Base-by-base conservation (phyloP, 208 protist species). In the Acanthamoeba quina region DNA sequence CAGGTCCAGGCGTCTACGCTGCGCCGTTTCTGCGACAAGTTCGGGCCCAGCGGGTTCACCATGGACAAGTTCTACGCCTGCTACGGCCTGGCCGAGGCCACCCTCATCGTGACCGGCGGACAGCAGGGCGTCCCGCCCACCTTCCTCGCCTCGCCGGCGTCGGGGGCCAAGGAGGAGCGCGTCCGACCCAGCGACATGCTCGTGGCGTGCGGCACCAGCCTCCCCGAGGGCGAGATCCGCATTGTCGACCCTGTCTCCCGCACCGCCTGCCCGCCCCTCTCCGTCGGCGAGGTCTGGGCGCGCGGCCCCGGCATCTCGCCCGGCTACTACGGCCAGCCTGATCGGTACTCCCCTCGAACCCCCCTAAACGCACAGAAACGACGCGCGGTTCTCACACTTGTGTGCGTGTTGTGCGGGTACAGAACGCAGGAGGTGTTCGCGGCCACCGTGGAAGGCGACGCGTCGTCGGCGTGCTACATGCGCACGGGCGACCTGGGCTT, bases 401-500 rank as follows among this genome's bases (percentile, higher is more conserved):
- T 82, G 6, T 54, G 72, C 9, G 52, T 17, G 52, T 56, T 56
- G 3, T 56, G 31, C 4, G 1, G 2, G 58, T 64, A 19, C 78
- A 86, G 78, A 29, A 86, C 78, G 78, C 24, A 26, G 9, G 78
- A 86, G 54, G 31, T 62, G 54, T 86, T 86, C 24, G 78, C 78
- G 54, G 78, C 78, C 24, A 86, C 9, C 9, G n/a, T 86, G n/a
- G 78, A 49, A 37, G 78, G 24, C 26, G 54, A 58, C 41, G 34
- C 72, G 7, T 64, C 58, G 10, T 9, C 58, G 66, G 29, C 29
- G 10, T 60, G 49, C 19, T 94, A 66, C 54, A 41, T 94, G 62
- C 90, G 54, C 72, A 94, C 90, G 19, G 90, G 90, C 7, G 90
- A 94, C 31, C 44, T 94, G 24, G 72, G 90, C n/a, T 58, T 83